Conservation (phyloP, 257 asterid genomes). For the Solanum rostratum region DNA sequence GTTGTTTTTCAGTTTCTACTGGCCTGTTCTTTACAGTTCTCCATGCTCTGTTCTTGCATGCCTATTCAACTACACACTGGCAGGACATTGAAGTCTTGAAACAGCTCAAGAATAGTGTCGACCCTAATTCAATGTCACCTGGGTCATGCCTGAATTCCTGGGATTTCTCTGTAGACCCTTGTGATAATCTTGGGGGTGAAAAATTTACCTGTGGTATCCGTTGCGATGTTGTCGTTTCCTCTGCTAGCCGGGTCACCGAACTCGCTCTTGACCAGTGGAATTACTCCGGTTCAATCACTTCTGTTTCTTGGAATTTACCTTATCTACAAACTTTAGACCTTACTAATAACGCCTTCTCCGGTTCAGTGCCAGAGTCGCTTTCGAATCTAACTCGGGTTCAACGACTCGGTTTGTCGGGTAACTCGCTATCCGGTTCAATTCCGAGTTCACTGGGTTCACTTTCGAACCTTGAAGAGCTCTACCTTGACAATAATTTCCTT, state of each 20-base stretch:
- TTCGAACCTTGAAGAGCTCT: slow-evolving; percentile 37
- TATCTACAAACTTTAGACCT: slow-evolving; percentile 46
- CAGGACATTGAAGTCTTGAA: slow-evolving; percentile 46
- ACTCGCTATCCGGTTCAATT: slow-evolving; percentile 41
- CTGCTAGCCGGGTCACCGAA: slow-evolving; percentile 50
- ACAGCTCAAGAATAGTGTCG: slow-evolving; percentile 44
- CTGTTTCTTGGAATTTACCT: slow-evolving; percentile 44
- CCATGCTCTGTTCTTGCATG: slow-evolving; percentile 9
- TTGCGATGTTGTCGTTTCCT: slow-evolving; percentile 34
- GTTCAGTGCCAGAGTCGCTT: slow-evolving; percentile 48
- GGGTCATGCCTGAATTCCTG: slow-evolving; percentile 68
- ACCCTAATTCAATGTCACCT: slow-evolving; percentile 26
- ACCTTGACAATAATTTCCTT: slow-evolving; percentile 44
- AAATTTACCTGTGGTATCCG: slow-evolving; percentile 83
- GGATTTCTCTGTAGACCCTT: slow-evolving; percentile 71
- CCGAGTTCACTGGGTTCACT: slow-evolving; percentile 44
- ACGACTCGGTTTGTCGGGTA: slow-evolving; percentile 44
- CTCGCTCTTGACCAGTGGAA: slow-evolving; percentile 60
- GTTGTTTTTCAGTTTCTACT: background rate
- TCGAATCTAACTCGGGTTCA: slow-evolving; percentile 28
- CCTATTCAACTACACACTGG: slow-evolving; percentile 40
- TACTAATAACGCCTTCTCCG: slow-evolving; percentile 42
- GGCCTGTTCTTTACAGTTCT: background rate
- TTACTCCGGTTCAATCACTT: slow-evolving; percentile 40
- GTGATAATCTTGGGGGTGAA: slow-evolving; percentile 38